Evolutionary conservation across 2,329 filamentous ascomycete species (phyloP).

Genomic region (Pyricularia sp.): DNA sequence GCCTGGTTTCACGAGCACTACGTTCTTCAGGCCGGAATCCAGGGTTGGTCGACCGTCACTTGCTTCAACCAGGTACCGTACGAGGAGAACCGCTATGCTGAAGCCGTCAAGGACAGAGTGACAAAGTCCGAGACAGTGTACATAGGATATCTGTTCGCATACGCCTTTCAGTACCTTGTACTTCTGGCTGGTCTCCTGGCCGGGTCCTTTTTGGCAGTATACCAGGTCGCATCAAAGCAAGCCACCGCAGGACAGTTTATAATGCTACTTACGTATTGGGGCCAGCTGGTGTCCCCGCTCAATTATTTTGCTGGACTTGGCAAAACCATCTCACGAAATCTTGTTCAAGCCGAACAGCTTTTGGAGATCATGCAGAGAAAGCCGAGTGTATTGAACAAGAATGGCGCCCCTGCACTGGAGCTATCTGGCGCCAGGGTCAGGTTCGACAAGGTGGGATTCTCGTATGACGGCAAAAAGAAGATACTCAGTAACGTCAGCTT

Average conservation of each 20-base stretch:
- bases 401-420: constrained; percentile 37
- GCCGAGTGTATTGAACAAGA: constrained; percentile 43
- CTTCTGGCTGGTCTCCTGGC: constrained; percentile 62
- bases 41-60: constrained; percentile 50
- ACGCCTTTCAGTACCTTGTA: constrained; percentile 50
- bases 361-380: constrained; percentile 49
- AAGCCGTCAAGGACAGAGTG: constrained; percentile 34
- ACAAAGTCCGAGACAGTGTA: constrained; percentile 27
- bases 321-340: constrained; percentile 44
- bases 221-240: constrained; percentile 53
- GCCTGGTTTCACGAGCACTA: constrained; percentile 47
- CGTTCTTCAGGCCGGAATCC: constrained; percentile 44
- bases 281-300: constrained; percentile 60
- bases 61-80: constrained; percentile 51
- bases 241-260: constrained; percentile 60
- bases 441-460: constrained; percentile 46
- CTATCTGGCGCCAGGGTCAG: constrained; percentile 43
- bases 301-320: constrained; percentile 57
- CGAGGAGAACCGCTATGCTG: constrained; percentile 43
- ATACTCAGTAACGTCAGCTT: constrained; percentile 47
- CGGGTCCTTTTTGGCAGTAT: constrained; percentile 49
- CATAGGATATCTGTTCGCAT: constrained; percentile 38
- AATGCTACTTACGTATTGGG: constrained; percentile 65
- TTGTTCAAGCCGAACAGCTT: constrained; percentile 49
- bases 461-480: constrained; percentile 49